Evolutionary conservation across 495 filamentous ascomycete species (phyloP), one percentile per base, ranked within the genome.

Genomic region (Podospora bellae-mahoneyi): DNA sequence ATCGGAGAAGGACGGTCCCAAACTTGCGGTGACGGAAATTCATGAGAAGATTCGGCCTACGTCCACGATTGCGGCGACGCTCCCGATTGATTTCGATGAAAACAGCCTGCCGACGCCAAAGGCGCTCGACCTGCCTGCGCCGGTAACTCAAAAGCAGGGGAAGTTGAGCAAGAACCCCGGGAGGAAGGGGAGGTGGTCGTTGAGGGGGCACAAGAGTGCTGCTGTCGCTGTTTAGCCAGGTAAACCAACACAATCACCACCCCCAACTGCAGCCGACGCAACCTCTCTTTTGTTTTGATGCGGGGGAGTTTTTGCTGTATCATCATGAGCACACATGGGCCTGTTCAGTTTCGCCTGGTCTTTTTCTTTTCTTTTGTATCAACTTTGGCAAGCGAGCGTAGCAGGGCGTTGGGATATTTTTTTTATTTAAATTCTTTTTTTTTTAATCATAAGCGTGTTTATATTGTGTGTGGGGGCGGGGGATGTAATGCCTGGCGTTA

Each of bases 151-250:
- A 4, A 73, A 73, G 64, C 32, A 65, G 34, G 60, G 68, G 54
- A 78, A 76, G 69, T 72, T 74, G 34, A 69, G 64, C 64, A 77
- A 78, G 65, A 62, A 10, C 4, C 39, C 72, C 5, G 62, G 58
- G 0, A 77, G 73, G 65, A 75, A 67, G 70, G 75, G 64, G 32
- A 66, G 73, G 19, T 76, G 73, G 73, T 74, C 72, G 39, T 62
- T 74, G 23, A 44, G 69, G 64, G 67, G 70, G 32, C 71, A 66
- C 34, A 70, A 70, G 62, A 72, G 63, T 28, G 27, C 75, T 5
- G 71, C 66, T 0, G 67, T 74, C 4, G 73, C 74, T 10, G 68
- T 65, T 6, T 77, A 68, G 66, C 20, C 58, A 6, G 26, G 57
- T 48, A 9, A 23, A 60, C 53, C 0, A 18, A 57, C 5, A 57